A percentile compares a stretch with the other conserved stretches of the same genome.
phyloP scores from a whole-genome alignment of 163 green algal genomes.

The Scenedesmus sp. region DNA sequence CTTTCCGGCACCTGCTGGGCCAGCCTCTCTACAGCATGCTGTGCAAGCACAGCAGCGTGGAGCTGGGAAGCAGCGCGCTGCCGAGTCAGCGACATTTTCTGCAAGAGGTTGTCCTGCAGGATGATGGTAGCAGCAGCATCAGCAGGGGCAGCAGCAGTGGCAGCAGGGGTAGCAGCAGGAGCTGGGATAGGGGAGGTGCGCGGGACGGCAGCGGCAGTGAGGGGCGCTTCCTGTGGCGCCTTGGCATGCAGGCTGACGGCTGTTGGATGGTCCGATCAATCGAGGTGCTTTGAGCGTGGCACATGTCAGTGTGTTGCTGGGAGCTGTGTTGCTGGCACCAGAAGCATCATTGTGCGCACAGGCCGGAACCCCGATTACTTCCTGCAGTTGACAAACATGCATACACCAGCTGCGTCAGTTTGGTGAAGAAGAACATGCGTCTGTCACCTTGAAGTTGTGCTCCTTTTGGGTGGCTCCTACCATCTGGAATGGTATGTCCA shows the following conservation, averaged over 20 bases:
- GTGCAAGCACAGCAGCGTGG: conserved; percentile 6
- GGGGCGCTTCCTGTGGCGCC: conserved; percentile 47
- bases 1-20: conserved; percentile 53
- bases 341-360: too few relatives aligned
- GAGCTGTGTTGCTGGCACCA: too few relatives aligned
- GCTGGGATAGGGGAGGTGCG: not conserved
- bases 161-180: not conserved
- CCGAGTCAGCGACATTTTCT: conserved; percentile 56
- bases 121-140: not conserved
- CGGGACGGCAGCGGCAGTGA: not conserved
- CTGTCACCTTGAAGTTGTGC: too few relatives aligned
- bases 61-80: conserved; percentile 60
- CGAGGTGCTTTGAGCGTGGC: conserved; percentile 25
- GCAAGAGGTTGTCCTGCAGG: conserved; percentile 56
- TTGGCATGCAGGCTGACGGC: conserved; percentile 59
- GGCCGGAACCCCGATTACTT: too few relatives aligned
- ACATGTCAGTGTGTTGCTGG: not conserved
- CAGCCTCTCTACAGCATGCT: conserved; percentile 56
- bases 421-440: too few relatives aligned
- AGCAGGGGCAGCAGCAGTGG: conserved; percentile 41
- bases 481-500: too few relatives aligned
- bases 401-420: too few relatives aligned
- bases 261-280: conserved; percentile 63
- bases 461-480: too few relatives aligned
- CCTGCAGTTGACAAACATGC: too few relatives aligned